A percentile compares a stretch with the other conserved stretches of the same genome.
phyloP scores from a whole-genome alignment of 108 stramenopile genomes.

The Cafeteria roenbergensis region DNA sequence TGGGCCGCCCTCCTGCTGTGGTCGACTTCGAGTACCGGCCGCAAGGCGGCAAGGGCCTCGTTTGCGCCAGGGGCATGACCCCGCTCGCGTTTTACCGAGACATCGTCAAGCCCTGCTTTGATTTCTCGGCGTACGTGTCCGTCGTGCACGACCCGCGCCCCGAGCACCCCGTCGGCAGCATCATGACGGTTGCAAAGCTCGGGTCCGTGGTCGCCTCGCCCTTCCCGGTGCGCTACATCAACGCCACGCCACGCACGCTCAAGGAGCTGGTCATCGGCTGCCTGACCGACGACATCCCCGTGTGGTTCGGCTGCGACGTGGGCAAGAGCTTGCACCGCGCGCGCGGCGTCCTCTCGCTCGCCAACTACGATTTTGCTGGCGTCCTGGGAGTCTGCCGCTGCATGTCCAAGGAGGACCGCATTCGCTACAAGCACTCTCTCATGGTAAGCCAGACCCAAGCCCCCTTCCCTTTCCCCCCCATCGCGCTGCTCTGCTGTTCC shows the following conservation, averaged over 20 bases:
- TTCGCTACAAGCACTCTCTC: slow-evolving; percentile 18
- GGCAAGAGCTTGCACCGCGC: slow-evolving; percentile 26
- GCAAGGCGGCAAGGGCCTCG: background rate
- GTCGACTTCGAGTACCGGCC: slow-evolving; percentile 19
- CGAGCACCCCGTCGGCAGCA: slow-evolving; percentile 4
- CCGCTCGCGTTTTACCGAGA: slow-evolving; percentile 16
- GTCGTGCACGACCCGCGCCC: slow-evolving; percentile 25
- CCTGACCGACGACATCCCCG: slow-evolving; percentile 16
- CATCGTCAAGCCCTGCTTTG: slow-evolving; percentile 8
- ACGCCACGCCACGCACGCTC: slow-evolving; percentile 21
- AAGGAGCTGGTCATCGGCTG: slow-evolving; percentile 23
- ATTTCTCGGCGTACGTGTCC: slow-evolving; percentile 15
- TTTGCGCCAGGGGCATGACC: background rate
- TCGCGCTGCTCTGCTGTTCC: too few relatives aligned
- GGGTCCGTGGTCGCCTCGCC: slow-evolving; percentile 16
- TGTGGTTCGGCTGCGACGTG: slow-evolving; percentile 30
- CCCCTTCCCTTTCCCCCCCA: too few relatives aligned
- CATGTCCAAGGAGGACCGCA: slow-evolving; percentile 21
- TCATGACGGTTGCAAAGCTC: slow-evolving; percentile 8
- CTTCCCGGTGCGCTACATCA: slow-evolving; percentile 19
- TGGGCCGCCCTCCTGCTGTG: slow-evolving; percentile 12
- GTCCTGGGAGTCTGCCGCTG: background rate
- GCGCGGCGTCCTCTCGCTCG: slow-evolving; percentile 20
- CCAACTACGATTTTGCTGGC: slow-evolving; percentile 13
- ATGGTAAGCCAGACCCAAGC: too few relatives aligned